Conservation (phyloP, 148 eudicot species). For the Nepenthes mirabilis region DNA sequence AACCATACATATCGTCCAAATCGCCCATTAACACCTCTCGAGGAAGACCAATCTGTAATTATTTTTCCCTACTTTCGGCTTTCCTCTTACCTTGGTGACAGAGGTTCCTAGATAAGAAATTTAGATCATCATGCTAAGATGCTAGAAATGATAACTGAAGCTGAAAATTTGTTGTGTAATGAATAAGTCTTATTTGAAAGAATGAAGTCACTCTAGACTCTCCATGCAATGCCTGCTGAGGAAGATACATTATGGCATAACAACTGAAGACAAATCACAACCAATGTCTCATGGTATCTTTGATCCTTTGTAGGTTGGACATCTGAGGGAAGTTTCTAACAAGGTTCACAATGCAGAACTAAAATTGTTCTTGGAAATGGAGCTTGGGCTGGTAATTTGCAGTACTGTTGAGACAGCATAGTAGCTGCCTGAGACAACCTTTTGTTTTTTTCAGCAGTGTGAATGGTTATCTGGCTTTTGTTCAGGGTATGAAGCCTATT, state of each 20-base stretch:
- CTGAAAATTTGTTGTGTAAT: too few relatives aligned
- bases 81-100: too few relatives aligned
- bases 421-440: neutral
- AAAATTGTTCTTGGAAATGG: constrained; percentile 50
- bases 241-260: neutral
- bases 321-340: constrained; percentile 40
- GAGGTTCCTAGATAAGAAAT: too few relatives aligned
- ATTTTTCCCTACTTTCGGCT: neutral
- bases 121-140: too few relatives aligned
- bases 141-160: too few relatives aligned
- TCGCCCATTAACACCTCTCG: constrained; percentile 12
- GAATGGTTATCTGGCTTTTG: neutral
- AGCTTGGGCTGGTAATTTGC: constrained; percentile 28
- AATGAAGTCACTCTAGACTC: too few relatives aligned
- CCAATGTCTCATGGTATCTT: constrained; percentile 2
- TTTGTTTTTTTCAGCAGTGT: neutral
- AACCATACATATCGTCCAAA: constrained; percentile 19
- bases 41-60: constrained; percentile 15
- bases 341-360: constrained; percentile 42
- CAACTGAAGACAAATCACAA: neutral
- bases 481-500: constrained; percentile 33
- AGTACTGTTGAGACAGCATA: neutral
- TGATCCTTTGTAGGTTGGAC: constrained; percentile 34
- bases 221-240: too few relatives aligned
- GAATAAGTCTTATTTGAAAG: too few relatives aligned